Evolutionary conservation across 805 yeast species (phyloP).

Genomic region (Saccharomycopsis microspora): DNA sequence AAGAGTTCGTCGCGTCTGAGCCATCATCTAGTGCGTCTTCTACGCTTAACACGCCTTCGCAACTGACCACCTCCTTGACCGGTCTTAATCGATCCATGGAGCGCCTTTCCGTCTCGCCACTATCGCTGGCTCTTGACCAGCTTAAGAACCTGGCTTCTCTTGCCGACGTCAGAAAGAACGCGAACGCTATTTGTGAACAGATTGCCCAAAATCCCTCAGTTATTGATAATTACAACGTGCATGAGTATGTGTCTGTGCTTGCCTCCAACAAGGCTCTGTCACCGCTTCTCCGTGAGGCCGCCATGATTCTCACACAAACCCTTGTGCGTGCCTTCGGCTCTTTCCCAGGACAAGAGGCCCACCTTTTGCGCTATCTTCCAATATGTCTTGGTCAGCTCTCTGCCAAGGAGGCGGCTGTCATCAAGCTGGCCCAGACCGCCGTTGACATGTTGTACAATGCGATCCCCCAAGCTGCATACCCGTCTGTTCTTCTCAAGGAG

Average conservation of each 20-base stretch:
- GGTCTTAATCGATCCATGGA: conserved; percentile 62
- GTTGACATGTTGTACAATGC: conserved; percentile 57
- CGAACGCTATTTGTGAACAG: conserved; percentile 37
- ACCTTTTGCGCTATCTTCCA: conserved; percentile 51
- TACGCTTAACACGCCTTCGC: conserved; percentile 23
- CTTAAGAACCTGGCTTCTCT: conserved; percentile 41
- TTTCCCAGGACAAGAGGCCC: conserved; percentile 53
- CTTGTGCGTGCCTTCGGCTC: conserved; percentile 46
- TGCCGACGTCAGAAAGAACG: conserved; percentile 44
- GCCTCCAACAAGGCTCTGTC: conserved; percentile 59
- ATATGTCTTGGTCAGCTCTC: conserved; percentile 60
- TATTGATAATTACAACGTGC: conserved; percentile 55
- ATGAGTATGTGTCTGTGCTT: conserved; percentile 52
- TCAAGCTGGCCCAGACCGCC: conserved; percentile 77
- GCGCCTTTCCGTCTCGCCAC: conserved; percentile 54
- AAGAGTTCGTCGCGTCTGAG: conserved; percentile 1
- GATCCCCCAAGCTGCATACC: conserved; percentile 69
- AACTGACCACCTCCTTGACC: conserved; percentile 65
- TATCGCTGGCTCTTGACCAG: conserved; percentile 42
- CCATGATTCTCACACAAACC: conserved; percentile 39
- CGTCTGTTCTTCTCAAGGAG: conserved; percentile 55
- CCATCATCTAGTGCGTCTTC: conserved; percentile 11
- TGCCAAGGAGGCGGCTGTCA: conserved; percentile 81
- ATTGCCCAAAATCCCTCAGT: conserved; percentile 26
- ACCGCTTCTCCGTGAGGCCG: conserved; percentile 65